Evolutionary conservation across 2,329 filamentous ascomycete genomes (phyloP).

Genomic region (Talaromyces funiculosus): DNA sequence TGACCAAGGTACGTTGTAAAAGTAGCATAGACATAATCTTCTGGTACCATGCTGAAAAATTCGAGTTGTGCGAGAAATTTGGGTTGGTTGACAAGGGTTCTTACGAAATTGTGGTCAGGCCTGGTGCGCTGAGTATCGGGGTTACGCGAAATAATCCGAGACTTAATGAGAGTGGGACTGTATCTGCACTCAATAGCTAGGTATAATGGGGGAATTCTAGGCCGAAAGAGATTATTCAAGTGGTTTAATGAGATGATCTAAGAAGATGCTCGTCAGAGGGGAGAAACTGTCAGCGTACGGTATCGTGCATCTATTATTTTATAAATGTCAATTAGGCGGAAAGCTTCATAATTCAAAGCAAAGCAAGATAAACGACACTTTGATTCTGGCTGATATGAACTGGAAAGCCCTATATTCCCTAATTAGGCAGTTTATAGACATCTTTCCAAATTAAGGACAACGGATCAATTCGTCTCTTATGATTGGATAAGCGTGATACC

Average conservation of each 20-base stretch:
- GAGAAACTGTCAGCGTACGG: background rate
- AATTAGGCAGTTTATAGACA: background rate
- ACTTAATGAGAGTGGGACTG: background rate
- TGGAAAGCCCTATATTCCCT: background rate
- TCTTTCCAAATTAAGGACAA: background rate
- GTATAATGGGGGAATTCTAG: background rate
- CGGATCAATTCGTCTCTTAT: background rate
- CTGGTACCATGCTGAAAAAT: background rate
- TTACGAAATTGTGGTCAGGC: background rate
- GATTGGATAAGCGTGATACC: background rate
- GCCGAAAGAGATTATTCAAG: background rate
- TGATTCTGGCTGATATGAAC: background rate
- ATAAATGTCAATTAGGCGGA: no score
- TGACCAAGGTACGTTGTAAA: background rate
- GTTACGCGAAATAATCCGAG: background rate
- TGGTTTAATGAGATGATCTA: background rate
- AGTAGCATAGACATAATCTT: background rate
- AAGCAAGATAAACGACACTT: background rate
- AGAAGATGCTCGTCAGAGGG: background rate
- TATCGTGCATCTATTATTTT: no score
- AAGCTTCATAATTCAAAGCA: background rate
- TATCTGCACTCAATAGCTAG: background rate
- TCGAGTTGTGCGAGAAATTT: background rate
- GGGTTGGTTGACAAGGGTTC: background rate
- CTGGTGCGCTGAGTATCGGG: background rate